A percentile compares a stretch with the other conserved stretches of the same genome.
phyloP scores from a whole-genome alignment of 2,329 filamentous ascomycete genomes.

The Beauveria pseudobassiana region DNA sequence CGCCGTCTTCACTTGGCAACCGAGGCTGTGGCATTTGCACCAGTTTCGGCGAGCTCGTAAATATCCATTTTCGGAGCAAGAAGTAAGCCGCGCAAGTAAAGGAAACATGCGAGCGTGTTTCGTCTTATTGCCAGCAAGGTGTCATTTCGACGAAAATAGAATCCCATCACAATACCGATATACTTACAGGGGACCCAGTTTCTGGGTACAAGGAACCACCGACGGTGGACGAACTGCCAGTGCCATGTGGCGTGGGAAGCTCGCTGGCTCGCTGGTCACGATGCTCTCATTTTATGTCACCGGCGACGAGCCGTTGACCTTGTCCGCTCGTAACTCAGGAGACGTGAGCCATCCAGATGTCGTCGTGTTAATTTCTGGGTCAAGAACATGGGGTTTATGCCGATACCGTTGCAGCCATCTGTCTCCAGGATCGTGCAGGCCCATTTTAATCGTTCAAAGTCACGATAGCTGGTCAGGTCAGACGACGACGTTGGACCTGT shows the following conservation, averaged over 20 bases:
- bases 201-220: background rate
- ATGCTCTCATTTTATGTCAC: background rate
- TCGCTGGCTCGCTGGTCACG: background rate
- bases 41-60: background rate
- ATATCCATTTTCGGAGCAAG: too few species aligned
- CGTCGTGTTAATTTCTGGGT: background rate
- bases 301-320: background rate
- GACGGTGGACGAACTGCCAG: background rate
- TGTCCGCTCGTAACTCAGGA: background rate
- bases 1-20: background rate
- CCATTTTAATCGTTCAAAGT: conserved; percentile 9
- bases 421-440: conserved; percentile 8
- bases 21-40: background rate
- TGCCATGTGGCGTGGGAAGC: background rate
- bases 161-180: background rate
- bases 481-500: background rate
- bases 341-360: background rate
- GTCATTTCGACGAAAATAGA: background rate
- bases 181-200: background rate
- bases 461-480: conserved; percentile 8
- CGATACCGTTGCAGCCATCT: conserved; percentile 10
- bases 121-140: background rate
- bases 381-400: background rate
- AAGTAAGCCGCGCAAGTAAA: too few species aligned
- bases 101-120: background rate